Conservation (phyloP, 1,284 basidiomycete genomes). For the Sanghuangporus weigelae region DNA sequence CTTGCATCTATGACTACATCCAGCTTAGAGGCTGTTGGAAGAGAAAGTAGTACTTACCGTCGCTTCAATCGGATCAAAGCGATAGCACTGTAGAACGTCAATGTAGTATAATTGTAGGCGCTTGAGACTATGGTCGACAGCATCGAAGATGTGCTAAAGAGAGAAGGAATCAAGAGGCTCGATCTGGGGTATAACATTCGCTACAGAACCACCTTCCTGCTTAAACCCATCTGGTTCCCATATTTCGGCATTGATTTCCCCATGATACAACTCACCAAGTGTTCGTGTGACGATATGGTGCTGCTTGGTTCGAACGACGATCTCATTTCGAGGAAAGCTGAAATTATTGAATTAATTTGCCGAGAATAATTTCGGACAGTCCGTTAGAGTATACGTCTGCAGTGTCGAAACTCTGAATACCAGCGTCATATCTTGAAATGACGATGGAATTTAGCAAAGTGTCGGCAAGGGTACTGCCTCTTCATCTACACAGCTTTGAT, state of each 20-base stretch:
- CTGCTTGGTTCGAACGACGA: conserved; percentile 71
- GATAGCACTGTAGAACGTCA: conserved; percentile 33
- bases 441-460: background rate
- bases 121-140: conserved; percentile 32
- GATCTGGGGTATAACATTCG: background rate
- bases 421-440: conserved; percentile 26
- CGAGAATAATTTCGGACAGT: conserved; percentile 68
- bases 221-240: conserved; percentile 35
- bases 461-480: background rate
- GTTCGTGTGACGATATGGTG: background rate
- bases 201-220: conserved; percentile 29
- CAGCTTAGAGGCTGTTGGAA: conserved; percentile 17
- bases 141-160: conserved; percentile 32
- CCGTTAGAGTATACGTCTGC: conserved; percentile 63
- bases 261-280: background rate
- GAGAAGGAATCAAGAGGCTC: background rate
- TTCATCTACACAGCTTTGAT: conserved; percentile 27
- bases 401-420: conserved; percentile 42
- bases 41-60: conserved; percentile 21
- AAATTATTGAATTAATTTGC: conserved; percentile 74
- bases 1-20: conserved; percentile 51
- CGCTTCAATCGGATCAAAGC: conserved; percentile 43
- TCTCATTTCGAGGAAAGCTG: conserved; percentile 65
- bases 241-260: conserved; percentile 21
- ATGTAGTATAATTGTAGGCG: conserved; percentile 35